Base-by-base conservation (phyloP, 768 basidiomycete genomes). In the Tulasnella sp. region DNA sequence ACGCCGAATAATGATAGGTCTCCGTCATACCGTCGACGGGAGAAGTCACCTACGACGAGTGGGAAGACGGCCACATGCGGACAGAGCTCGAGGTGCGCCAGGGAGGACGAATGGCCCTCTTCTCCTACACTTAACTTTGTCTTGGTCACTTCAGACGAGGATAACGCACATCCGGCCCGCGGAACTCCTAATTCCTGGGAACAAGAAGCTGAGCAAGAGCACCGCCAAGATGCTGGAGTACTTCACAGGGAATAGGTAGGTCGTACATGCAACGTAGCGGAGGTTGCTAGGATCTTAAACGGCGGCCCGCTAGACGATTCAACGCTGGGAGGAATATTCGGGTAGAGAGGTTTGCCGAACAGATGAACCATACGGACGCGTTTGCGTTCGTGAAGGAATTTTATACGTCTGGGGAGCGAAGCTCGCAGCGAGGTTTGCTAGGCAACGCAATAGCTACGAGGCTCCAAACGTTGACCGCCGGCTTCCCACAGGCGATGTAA, bases 31-130 rank as follows among this genome's bases (percentile, higher is more conserved):
- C 96, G 0, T 91, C 91, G 70, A 98, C 95, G 0, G 97, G 97
- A 1, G 96, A 98, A 80, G 92, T 99, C 3, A 85, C 95, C 2
- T 99, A 94, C 90, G 97, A 99, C 82, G 90, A 93, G 77, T 97
- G 96, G 82, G 87, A 92, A 75, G 95, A 93, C 91, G 81, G 74
- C 71, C 57, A 90, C 42, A 93, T 98, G 90, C 89, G 96, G 16
- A 90, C 91, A 10, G 96, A 99, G 83, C 89, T 98, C 2, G 96
- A 98, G 87, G 94, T 92, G 72, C 48, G 80, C 23, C 70, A 0
- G 29, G 16, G 39, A 51, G 20, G 71, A 46, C 37, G 35, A 23
- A 29, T 46, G 32, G n/a, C 5, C 29, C 9, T 57, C 13, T 18
- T 35, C 1, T n/a, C 46, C 29, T 72, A 46, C 35, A 39, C 11